Evolutionary conservation across 2,329 filamentous ascomycete species (phyloP).

Genomic region (Stemphylium lycopersici): DNA sequence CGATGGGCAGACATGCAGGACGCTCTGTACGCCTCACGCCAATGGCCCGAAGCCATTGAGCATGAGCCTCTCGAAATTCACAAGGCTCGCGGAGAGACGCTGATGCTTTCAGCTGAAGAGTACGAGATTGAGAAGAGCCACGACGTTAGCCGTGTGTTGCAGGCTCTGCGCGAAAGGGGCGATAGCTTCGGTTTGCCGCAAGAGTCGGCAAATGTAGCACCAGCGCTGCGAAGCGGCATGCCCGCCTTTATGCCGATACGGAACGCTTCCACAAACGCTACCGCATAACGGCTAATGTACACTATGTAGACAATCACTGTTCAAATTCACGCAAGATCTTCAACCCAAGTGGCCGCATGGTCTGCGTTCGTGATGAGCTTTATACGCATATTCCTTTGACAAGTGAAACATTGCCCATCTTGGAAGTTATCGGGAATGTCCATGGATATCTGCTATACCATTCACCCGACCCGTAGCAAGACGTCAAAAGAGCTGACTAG

Average conservation of each 20-base stretch:
- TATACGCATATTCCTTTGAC: background rate
- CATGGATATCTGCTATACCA: no score
- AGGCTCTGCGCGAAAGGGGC: conserved; percentile 8
- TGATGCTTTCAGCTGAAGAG: conserved; percentile 27
- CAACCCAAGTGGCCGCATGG: background rate
- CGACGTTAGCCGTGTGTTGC: conserved; percentile 25
- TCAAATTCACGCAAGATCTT: background rate
- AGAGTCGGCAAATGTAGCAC: background rate
- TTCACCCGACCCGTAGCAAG: no score
- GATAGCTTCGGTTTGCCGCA: background rate
- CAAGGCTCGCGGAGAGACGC: conserved; percentile 11
- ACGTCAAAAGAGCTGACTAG: no score
- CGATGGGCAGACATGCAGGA: conserved; percentile 45
- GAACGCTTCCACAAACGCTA: conserved; percentile 29
- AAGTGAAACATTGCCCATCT: no score
- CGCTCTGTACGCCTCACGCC: conserved; percentile 31
- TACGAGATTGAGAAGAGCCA: conserved; percentile 23
- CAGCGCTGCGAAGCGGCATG: conserved; percentile 6
- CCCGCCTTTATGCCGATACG: conserved; percentile 19
- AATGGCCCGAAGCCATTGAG: conserved; percentile 30
- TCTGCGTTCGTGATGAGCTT: background rate
- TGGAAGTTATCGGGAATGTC: no score
- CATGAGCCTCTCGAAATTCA: conserved; percentile 31
- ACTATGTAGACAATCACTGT: conserved; percentile 4
- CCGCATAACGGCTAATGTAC: conserved; percentile 13